Percentiles rank a stretch among this genome's conserved stretches.
phyloP scores from a whole-genome alignment of 1,284 basidiomycete genomes.

The Inonotus obliquus region DNA sequence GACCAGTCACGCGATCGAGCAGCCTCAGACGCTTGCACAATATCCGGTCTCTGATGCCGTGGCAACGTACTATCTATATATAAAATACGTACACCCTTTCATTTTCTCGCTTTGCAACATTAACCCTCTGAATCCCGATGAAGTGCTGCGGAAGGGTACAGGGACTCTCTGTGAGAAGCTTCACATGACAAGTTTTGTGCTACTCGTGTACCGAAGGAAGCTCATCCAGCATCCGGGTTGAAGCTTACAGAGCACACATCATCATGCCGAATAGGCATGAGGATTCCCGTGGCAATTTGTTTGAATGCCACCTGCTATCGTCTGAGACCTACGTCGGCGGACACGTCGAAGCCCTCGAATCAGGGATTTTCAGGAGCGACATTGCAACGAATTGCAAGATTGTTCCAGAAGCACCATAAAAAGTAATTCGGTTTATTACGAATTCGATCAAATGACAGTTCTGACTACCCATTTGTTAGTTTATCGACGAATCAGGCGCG shows the following conservation, averaged over 20 bases:
- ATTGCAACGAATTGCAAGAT: slow-evolving; percentile 96
- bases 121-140: slow-evolving; percentile 95
- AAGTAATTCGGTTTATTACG: slow-evolving; percentile 45
- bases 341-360: slow-evolving; percentile 97
- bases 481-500: slow-evolving; percentile 92
- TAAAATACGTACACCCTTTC: slow-evolving; percentile 99
- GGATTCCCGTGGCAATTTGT: slow-evolving; percentile 89
- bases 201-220: not conserved
- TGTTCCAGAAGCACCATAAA: slow-evolving; percentile 80
- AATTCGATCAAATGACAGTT: slow-evolving; percentile 3
- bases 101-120: slow-evolving; percentile 99
- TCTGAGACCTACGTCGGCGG: slow-evolving; percentile 99
- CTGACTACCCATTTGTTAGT: slow-evolving; percentile 41
- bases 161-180: slow-evolving; percentile 97
- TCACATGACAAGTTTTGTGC: slow-evolving; percentile 74
- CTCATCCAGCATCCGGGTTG: slow-evolving; percentile 56
- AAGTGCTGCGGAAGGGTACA: slow-evolving; percentile 93
- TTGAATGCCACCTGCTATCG: slow-evolving; percentile 92
- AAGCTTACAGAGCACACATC: slow-evolving; percentile 88
- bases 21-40: slow-evolving; percentile 91
- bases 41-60: slow-evolving; percentile 99
- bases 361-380: slow-evolving; percentile 96
- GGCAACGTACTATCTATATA: slow-evolving; percentile 98
- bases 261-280: slow-evolving; percentile 99
- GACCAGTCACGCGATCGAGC: slow-evolving; percentile 90